These are phyloP conservation scores for Helicostylum pulchrum DNA, from an alignment of 192 early-diverging fungal genomes.

Conservation along the genomic window DNA sequence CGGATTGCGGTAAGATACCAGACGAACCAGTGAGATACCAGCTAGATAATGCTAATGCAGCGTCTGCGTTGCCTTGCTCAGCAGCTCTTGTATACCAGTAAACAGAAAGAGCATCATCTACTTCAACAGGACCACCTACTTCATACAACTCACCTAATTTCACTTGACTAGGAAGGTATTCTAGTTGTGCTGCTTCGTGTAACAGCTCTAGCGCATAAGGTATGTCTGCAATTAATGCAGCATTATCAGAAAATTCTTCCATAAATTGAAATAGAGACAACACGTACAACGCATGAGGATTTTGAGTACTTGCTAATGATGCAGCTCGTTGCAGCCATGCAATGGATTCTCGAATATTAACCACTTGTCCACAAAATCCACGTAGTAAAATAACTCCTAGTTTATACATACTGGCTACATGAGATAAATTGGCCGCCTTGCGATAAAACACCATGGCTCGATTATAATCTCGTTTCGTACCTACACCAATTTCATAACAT, in stretches of 20 bases:
- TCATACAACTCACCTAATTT: slow-evolving; percentile 90
- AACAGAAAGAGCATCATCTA: slow-evolving; percentile 85
- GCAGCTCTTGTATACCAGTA: slow-evolving; percentile 95
- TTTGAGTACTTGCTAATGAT: slow-evolving; percentile 73
- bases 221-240: slow-evolving; percentile 69
- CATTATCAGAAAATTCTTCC: slow-evolving; percentile 32
- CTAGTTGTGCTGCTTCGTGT: slow-evolving; percentile 83
- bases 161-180: slow-evolving; percentile 88
- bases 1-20: slow-evolving; percentile 79
- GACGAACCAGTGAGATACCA: slow-evolving; percentile 94
- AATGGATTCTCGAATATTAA: slow-evolving; percentile 85
- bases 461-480: slow-evolving; percentile 77
- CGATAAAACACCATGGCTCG: slow-evolving; percentile 87
- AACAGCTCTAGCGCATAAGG: slow-evolving; percentile 84
- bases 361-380: slow-evolving; percentile 68
- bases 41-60: slow-evolving; percentile 89
- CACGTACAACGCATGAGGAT: slow-evolving; percentile 91
- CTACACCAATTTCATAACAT: slow-evolving; percentile 94
- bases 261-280: slow-evolving; percentile 75
- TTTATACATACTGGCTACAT: slow-evolving; percentile 96
- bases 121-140: slow-evolving; percentile 79
- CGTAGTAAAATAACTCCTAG: slow-evolving; percentile 87
- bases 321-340: slow-evolving; percentile 94
- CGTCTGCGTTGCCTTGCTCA: slow-evolving; percentile 84
- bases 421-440: slow-evolving; percentile 85